Base-by-base conservation (phyloP, 805 yeast species). In the Saccharomycopsis guyanensis region DNA sequence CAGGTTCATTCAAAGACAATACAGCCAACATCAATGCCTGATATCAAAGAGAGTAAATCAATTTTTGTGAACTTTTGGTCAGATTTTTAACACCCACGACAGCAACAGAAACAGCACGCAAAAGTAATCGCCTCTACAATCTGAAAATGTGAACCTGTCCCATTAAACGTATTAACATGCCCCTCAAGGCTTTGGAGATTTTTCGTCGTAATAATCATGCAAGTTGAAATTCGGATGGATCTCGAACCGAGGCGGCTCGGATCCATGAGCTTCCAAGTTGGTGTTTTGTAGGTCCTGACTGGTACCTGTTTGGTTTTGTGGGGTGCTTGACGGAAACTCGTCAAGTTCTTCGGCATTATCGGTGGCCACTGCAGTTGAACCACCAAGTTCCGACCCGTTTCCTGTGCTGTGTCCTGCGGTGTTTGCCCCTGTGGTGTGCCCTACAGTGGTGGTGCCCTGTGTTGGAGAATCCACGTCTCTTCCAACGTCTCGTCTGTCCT, bases 201-300 rank as follows among this genome's bases (percentile, higher is more conserved):
- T 38, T 20, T 38, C 40, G 24, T 23, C 40, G 12, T 38, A 19
- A n/a, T 38, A 38, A 20, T 38, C 40, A 20, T 38, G 20, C 16
- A 38, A 20, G 12, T 38, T 19, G 20, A 23, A 38, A 12, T 20
- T 20, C 16, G 40, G 40, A 20, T 38, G 40, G 20, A 38, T 38
- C 6, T 38, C 40, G n/a, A 38, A 38, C 12, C 12, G 40, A 6
- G 40, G 29, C 6, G 24, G 40, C n/a, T 13, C 12, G 15, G n/a
- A n/a, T n/a, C n/a, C n/a, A n/a, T n/a, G n/a, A n/a, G n/a, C n/a
- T n/a, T n/a, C n/a, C 29, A 25, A 25, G 29, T 25, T 10, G 6
- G 29, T 25, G 10, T 25, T 10, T n/a, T n/a, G n/a, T n/a, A n/a
- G n/a, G n/a, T n/a, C n/a, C n/a, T n/a, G n/a, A n/a, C n/a, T n/a